Evolutionary conservation across 1,284 basidiomycete genomes (phyloP).

Genomic region (Austroboletus niveus): DNA sequence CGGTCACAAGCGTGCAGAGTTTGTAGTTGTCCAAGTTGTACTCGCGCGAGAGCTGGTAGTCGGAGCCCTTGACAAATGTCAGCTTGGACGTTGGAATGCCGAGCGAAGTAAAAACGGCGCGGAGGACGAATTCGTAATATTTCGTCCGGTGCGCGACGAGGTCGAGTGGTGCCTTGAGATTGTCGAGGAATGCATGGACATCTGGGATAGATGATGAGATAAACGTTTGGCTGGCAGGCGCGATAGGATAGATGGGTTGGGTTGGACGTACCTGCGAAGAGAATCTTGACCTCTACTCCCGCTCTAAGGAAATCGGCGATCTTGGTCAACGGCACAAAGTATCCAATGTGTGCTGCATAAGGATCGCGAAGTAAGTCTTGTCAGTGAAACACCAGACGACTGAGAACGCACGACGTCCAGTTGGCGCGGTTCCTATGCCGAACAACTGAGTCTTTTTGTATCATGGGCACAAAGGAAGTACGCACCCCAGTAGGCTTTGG

Average conservation of each 20-base stretch:
- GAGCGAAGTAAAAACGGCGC: conserved; percentile 83
- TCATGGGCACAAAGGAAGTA: not conserved
- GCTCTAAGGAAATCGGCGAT: conserved; percentile 96
- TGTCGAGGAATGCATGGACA: conserved; percentile 97
- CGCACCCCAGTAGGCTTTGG: conserved; percentile 89
- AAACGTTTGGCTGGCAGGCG: not conserved
- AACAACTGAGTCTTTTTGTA: conserved; percentile 3
- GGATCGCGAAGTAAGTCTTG: not conserved
- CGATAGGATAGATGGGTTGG: not conserved
- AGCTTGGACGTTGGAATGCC: conserved; percentile 89
- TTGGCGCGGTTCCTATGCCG: conserved; percentile 81
- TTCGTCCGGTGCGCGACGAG: conserved; percentile 87
- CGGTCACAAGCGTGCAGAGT: conserved; percentile 85
- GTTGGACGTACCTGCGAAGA: conserved; percentile 72
- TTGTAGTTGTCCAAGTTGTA: conserved; percentile 97
- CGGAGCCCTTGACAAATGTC: conserved; percentile 85
- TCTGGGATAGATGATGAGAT: conserved; percentile 50
- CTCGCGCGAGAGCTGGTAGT: conserved; percentile 88
- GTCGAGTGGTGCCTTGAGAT: conserved; percentile 95
- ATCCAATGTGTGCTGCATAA: conserved; percentile 86
- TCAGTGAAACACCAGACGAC: not conserved
- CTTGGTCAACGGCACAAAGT: conserved; percentile 94
- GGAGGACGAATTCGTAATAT: conserved; percentile 87
- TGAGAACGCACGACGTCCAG: conserved; percentile 79
- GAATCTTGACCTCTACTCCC: conserved; percentile 86